Conservation (phyloP, 2,329 filamentous ascomycete genomes). For the Elsinoe ampelina region DNA sequence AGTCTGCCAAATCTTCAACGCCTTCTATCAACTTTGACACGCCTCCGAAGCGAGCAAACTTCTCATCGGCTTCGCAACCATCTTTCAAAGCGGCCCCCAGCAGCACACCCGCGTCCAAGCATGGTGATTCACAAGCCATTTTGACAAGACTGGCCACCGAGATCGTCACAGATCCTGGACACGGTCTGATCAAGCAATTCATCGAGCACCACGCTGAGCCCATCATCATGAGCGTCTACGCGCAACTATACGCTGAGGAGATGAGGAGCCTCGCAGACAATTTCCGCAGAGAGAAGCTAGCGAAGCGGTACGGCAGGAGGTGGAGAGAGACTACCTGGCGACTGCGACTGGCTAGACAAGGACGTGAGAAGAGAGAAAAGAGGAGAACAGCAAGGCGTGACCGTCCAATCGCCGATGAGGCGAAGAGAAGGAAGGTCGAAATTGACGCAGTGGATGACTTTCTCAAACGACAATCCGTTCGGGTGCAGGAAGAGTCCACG, state of each 20-base stretch:
- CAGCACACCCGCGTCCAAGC: not conserved
- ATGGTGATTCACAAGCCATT: conserved; percentile 23
- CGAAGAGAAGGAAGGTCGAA: conserved; percentile 20
- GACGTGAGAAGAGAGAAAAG: conserved; percentile 28
- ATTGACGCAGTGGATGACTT: conserved; percentile 17
- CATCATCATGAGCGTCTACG: conserved; percentile 28
- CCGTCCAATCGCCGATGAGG: conserved; percentile 17
- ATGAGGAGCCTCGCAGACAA: conserved; percentile 23
- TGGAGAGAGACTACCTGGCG: conserved; percentile 32
- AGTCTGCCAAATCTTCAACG: not conserved
- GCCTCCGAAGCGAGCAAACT: conserved; percentile 11
- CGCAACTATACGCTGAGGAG: conserved; percentile 25
- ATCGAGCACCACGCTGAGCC: conserved; percentile 32
- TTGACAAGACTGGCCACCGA: conserved; percentile 28
- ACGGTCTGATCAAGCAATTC: conserved; percentile 38
- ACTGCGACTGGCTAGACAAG: conserved; percentile 27
- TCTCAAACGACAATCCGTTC: conserved; percentile 19
- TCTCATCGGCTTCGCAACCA: conserved; percentile 14
- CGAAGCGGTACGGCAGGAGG: conserved; percentile 28
- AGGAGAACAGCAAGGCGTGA: conserved; percentile 15
- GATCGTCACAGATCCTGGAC: conserved; percentile 29
- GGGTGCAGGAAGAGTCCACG: conserved; percentile 18
- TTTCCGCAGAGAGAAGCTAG: conserved; percentile 26
- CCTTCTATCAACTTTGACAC: not conserved
- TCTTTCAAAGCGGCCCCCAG: not conserved